Evolutionary conservation across 768 basidiomycete species (phyloP), one percentile per base, ranked within the genome.

Genomic region (Pholiota conissans): DNA sequence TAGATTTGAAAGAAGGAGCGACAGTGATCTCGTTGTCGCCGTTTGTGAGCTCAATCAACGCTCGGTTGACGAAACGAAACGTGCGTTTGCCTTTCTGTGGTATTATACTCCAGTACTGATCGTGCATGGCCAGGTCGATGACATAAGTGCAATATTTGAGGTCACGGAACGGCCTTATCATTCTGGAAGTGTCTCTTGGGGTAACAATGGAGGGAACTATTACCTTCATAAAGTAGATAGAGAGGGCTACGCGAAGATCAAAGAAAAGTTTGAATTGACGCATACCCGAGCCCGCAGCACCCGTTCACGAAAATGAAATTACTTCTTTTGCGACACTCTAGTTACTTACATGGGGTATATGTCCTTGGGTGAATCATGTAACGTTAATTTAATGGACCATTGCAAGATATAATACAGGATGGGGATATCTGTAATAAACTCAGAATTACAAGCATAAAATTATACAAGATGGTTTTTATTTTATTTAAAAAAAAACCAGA

Each of bases 1-100:
- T 99, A 54, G 97, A 99, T 67, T 76, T 98, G 58, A 97, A 94
- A 67, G 93, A 96, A 58, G 92, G 93, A 18, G 93, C 95, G 0
- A 87, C 87, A 48, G 90, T 99, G 47, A 84, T 98, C 34, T 94
- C 92, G 18, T 75, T 99, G 16, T 85, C 89, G 57, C 93, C 94
- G 1, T 97, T 93, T 61, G 87, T 95, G 55, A 82, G 87, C 29
- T 83, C 84, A 0, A 64, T 81, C 32, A 81, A 88, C 63, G 89
- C 87, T 40, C 84, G 91, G 34, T 77, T 97, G 56, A 93, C 90
- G 0, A 88, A 93, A 63, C 88, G 90, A 45, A 96, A 94, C 63
- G 89, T 91, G 63, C 54, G 86, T 63, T 69, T 40, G 22, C 42
- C 35, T 26, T 48, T 39, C 11, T 45, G 40, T 27, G 32, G 28